Base-by-base conservation (phyloP, 176 grass and related monocot species). In the Pontederia crassipes region DNA sequence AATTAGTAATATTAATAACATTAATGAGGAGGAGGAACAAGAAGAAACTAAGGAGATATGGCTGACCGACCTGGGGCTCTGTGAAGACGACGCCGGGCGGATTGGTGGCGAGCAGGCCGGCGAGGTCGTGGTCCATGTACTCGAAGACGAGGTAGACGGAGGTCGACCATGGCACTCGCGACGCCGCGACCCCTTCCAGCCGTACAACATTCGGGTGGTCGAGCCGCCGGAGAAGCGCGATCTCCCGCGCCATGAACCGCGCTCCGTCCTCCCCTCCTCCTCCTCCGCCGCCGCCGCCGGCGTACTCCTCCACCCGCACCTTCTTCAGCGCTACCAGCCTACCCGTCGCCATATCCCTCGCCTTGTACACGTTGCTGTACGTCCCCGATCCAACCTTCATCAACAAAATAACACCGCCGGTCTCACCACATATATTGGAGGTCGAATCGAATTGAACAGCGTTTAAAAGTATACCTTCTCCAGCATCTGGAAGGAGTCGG, bases 311-410 rank as follows among this genome's bases (percentile, higher is more conserved):
- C 24, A 84, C 72, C 13, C 88, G 57, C 56, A 99, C 94, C 77
- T 99, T 99, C 82, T 99, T 99, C 75, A 99, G 57, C 54, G 94
- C 94, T 58, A 99, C 88, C 78, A 93, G 77, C 13, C 52, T 26
- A 64, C 79, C 73, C 52, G 57, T 89, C 73, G 72, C 82, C 75
- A 79, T 46, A 28, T 99, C 94, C 1, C 75, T 82, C 65, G 94
- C 94, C 80, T 93, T 99, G 85, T 99, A 99, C 73, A 99, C 94
- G 55, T 99, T 99, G 59, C 88, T 93, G 75, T 99, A 99, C 8
- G 94, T 99, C 20, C 94, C 94, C 35, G 94, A 99, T 52, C 94
- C 94, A 67, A 99, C 92, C 93, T 97, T 65, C 67, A 52, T 55
- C 57, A 55, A 55, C 74, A 32, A 54, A 29, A 52, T 56, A 80